A percentile compares a stretch with the other conserved stretches of the same genome.
phyloP scores from a whole-genome alignment of 805 yeast genomes.

The Metschnikowia dekortorum region DNA sequence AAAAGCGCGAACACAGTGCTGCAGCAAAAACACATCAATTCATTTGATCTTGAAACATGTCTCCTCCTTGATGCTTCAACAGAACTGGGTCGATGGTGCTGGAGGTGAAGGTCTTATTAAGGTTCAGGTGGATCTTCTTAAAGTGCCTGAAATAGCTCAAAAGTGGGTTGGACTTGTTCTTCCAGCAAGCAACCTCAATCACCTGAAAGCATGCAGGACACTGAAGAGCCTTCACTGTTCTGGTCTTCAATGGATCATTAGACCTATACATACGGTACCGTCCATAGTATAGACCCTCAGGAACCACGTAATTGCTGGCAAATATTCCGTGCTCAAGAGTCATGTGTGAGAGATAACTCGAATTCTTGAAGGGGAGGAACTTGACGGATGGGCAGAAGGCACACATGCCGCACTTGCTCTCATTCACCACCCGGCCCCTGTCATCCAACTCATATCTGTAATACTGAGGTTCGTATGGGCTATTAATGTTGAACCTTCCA shows the following conservation, averaged over 20 bases:
- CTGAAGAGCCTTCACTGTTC: constrained; percentile 22
- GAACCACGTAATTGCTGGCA: constrained; percentile 27
- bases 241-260: constrained; percentile 10
- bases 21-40: not conserved
- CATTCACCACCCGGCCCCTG: constrained; percentile 18
- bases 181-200: constrained; percentile 28
- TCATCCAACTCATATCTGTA: constrained; percentile 25
- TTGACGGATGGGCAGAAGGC: constrained; percentile 27
- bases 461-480: constrained; percentile 31
- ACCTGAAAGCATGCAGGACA: constrained; percentile 26
- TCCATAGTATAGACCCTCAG: constrained; percentile 30
- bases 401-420: constrained; percentile 31
- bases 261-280: constrained; percentile 19
- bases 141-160: constrained; percentile 29
- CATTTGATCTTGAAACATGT: not conserved
- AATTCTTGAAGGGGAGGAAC: constrained; percentile 30
- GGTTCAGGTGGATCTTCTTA: constrained; percentile 22
- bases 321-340: constrained; percentile 33
- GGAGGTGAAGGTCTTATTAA: constrained; percentile 13
- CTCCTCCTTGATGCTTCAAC: constrained; percentile 10
- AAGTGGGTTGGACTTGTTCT: constrained; percentile 23
- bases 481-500: constrained; percentile 16
- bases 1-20: not conserved
- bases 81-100: constrained; percentile 14
- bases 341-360: constrained; percentile 30